Evolutionary conservation across 768 basidiomycete species (phyloP), one percentile per base, ranked within the genome.

Genomic region (Leccinum longicurvipes): DNA sequence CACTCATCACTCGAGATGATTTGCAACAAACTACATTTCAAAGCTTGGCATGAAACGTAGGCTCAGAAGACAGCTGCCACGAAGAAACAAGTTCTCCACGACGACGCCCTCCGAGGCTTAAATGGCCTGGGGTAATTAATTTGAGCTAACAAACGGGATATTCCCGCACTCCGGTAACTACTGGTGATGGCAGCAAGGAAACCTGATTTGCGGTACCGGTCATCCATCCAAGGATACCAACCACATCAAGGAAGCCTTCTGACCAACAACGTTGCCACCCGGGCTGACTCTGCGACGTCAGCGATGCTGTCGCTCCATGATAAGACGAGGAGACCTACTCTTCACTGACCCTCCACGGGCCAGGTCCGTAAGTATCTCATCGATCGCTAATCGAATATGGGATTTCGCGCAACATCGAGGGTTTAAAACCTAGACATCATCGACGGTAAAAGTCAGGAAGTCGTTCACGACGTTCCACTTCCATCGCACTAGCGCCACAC

Each of bases 51-150:
- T 63, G 68, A 68, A 23, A 64, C 63, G 63, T 56, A 72, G 71
- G 72, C 71, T 72, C 63, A 62, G 52, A 61, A 42, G 57, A 51
- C 34, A 51, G 24, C 21, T 56, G 49, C 34, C 2, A 27, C 7
- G 21, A 53, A 42, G 36, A 39, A 50, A 53, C 21, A 9, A 48
- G 31, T 55, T 39, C 41, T 31, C 59, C n/a, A 53, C 59, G 11
- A 29, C 41, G 14, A 54, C 47, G 25, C 55, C 65, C 45, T 60
- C 62, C 65, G 8, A 73, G 69, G 31, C 70, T 73, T 63, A 58
- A 12, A 62, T 61, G 73, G 23, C 68, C 73, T 73, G 68, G 70
- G 73, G 56, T 74, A 74, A 63, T 74, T 73, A 21, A 73, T 72
- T 73, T 73, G 58, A 34, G 27, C 55, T 55, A 62, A 66, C 56